Conservation (phyloP, 2,329 filamentous ascomycete genomes). For the Fusarium keratoplasticum region DNA sequence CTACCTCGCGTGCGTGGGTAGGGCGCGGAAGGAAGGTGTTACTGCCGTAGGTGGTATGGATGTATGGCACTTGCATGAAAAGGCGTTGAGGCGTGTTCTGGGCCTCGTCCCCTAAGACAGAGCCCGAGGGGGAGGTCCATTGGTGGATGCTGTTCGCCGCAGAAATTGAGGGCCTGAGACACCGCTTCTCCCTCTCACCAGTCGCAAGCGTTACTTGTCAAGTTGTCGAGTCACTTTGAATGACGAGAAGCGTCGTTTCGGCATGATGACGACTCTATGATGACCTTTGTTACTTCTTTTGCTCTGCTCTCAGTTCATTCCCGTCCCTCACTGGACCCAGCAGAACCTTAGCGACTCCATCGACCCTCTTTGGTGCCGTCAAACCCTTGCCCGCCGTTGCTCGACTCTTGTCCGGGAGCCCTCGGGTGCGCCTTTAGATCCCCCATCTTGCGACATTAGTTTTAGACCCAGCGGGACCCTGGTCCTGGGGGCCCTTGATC, state of each 20-base stretch:
- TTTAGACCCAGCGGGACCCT: not conserved
- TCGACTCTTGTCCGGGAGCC: not conserved
- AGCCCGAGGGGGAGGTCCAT: not conserved
- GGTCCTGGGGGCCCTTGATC: not conserved
- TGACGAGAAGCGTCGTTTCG: not conserved
- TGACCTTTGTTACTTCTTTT: not conserved
- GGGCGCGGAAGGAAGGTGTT: conserved; percentile 1
- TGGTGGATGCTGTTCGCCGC: not conserved
- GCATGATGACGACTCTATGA: conserved; percentile 24
- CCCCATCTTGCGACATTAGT: conserved; percentile 6
- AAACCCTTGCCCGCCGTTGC: conserved; percentile 9
- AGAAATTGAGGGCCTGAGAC: conserved; percentile 12
- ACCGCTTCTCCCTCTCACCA: conserved; percentile 12
- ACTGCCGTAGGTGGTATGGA: not conserved
- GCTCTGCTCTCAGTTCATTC: not conserved
- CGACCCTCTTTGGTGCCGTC: not conserved
- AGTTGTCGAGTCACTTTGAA: not conserved
- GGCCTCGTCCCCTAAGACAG: not conserved
- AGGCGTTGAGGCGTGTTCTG: not conserved
- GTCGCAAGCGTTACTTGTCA: not conserved
- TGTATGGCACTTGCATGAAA: conserved; percentile 1
- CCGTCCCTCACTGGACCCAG: conserved; percentile 1
- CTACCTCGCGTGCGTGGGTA: not conserved
- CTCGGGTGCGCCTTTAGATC: not conserved
- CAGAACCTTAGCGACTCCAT: not conserved